Base-by-base conservation (phyloP, 495 filamentous ascomycete genomes). In the Aspergillus conjunctus region DNA sequence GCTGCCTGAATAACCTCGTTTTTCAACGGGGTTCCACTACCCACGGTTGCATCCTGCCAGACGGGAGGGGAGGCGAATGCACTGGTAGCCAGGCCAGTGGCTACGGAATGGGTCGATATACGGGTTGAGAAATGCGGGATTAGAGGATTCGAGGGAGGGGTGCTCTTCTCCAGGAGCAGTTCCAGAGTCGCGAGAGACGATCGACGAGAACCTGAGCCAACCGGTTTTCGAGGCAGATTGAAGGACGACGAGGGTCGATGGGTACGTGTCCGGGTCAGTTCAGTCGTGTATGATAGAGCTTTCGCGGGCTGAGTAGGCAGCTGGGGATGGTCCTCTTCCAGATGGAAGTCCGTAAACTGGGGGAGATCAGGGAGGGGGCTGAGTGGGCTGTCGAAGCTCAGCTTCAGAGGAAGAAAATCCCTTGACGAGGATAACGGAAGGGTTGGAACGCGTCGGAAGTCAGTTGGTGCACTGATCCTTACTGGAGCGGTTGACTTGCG, bases 371-470 rank as follows among this genome's bases (percentile, higher is more conserved):
- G 91, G 10, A 95, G 77, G 46, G 81, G 82, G 67, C 87, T 84
- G 30, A 85, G 79, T 26, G 85, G 82, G 56, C 80, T 69, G 67
- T 90, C 86, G 58, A 95, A 89, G 73, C 83, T 91, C 51, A 95
- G 79, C 73, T 93, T 85, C 39, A 94, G 78, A 11, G 89, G 64
- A 30, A 58, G 53, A 58, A 61, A 57, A 11, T 45, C 43, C 9
- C 60, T 41, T 73, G 73, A n/a, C 9, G 12, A 43, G 69, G 73
- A 32, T 71, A 62, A 43, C 56, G 71, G 63, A 31, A 73, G 68
- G 33, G 71, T 71, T 26, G 79, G 70, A 2, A 86, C 77, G 61
- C 74, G 69, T 58, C 79, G 71, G 59, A 86, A 86, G 48, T 86
- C 79, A 5, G 79, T 75, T 1, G 85, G 84, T 14, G 73, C 77